phyloP scores from a whole-genome alignment of 305 asterid genomes.

The Fraxinus ornus region DNA sequence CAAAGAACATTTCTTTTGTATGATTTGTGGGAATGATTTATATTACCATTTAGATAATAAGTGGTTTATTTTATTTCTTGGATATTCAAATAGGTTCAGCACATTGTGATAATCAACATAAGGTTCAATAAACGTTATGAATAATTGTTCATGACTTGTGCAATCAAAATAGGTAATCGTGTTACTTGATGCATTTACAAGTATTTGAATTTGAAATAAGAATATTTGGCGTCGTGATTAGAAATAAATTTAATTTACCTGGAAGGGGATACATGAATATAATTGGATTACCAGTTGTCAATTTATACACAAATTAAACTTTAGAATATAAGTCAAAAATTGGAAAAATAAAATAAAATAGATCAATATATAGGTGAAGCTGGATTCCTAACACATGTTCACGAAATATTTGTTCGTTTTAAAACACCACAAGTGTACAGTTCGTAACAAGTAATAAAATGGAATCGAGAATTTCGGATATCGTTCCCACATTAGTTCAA shows the following conservation, averaged over 20 bases:
- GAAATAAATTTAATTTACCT: background rate
- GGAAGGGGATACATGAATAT: background rate
- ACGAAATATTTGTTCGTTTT: too few relatives aligned
- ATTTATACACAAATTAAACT: background rate
- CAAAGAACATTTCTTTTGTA: background rate
- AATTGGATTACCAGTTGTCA: background rate
- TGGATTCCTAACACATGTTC: too few relatives aligned
- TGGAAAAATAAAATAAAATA: too few relatives aligned
- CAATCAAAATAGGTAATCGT: background rate
- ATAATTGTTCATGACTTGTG: background rate
- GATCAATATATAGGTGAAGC: background rate
- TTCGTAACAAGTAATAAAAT: too few relatives aligned
- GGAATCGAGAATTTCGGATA: too few relatives aligned
- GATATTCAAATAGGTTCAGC: background rate
- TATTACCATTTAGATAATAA: background rate
- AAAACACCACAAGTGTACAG: too few relatives aligned
- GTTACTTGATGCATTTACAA: background rate
- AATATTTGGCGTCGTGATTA: too few relatives aligned
- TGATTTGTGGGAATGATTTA: background rate
- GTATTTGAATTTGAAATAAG: background rate
- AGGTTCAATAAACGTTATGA: background rate
- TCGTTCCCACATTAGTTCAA: too few relatives aligned
- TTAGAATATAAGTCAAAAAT: background rate
- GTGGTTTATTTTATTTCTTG: background rate
- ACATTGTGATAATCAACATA: background rate